phyloP scores from a whole-genome alignment of 352 stramenopile species.

The Globisporangium emineosum region DNA sequence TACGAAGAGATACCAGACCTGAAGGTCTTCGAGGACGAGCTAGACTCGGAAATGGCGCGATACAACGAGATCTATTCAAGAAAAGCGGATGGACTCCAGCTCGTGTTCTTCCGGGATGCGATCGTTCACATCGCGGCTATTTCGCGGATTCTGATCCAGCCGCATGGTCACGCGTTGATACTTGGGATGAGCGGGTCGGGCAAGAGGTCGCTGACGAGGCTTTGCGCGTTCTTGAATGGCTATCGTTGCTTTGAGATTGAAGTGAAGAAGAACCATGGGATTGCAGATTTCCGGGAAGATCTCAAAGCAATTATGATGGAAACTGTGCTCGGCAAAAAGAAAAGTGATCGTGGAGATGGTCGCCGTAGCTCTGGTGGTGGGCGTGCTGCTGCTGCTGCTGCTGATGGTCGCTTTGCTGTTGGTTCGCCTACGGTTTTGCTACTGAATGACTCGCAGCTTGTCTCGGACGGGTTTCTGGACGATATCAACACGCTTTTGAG shows the following conservation, averaged over 20 bases:
- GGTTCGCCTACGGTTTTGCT: constrained; percentile 60
- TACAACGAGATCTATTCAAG: constrained; percentile 35
- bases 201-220: constrained; percentile 73
- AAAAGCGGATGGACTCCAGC: constrained; percentile 25
- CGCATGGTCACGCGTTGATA: constrained; percentile 82
- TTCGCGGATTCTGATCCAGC: constrained; percentile 76
- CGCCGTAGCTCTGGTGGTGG: background rate
- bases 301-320: constrained; percentile 67
- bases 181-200: constrained; percentile 87
- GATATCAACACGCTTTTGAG: constrained; percentile 90
- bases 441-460: constrained; percentile 81
- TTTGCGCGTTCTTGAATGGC: constrained; percentile 74
- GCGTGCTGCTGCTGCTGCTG: background rate
- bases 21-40: constrained; percentile 46
- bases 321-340: constrained; percentile 36
- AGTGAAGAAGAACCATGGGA: constrained; percentile 77
- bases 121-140: constrained; percentile 87
- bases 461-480: constrained; percentile 82
- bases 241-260: constrained; percentile 83
- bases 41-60: constrained; percentile 43
- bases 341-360: constrained; percentile 1
- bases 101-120: constrained; percentile 84
- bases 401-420: background rate
- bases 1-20: constrained; percentile 34
- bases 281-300: constrained; percentile 87